These are phyloP conservation scores for Kingdonia uniflora DNA, from an alignment of 164 flowering plant genomes.

Conservation along the genomic window DNA sequence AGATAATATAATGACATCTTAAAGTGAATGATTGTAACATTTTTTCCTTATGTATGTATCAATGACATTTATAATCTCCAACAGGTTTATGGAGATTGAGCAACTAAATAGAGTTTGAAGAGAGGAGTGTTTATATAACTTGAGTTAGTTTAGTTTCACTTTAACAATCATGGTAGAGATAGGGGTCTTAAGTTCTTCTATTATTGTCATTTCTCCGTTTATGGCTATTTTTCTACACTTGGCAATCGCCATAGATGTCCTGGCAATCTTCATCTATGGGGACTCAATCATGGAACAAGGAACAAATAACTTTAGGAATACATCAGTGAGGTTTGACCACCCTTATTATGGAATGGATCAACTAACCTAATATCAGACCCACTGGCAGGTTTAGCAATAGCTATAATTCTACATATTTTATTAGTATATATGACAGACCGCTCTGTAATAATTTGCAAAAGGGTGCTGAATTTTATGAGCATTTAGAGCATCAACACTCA, in stretches of 20 bases:
- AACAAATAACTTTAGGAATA: constrained; percentile 29
- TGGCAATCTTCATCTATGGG: constrained; percentile 36
- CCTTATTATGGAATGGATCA: constrained; percentile 46
- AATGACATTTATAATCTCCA: too few relatives aligned
- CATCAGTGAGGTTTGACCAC: constrained; percentile 20
- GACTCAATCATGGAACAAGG: constrained; percentile 58
- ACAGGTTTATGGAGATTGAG: too few relatives aligned
- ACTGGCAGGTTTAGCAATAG: constrained; percentile 69
- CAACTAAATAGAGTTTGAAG: too few relatives aligned
- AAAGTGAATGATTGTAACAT: too few relatives aligned
- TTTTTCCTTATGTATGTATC: too few relatives aligned
- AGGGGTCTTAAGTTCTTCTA: background rate
- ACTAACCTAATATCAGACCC: constrained; percentile 26
- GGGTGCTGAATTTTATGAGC: constrained; percentile 20
- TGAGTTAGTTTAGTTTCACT: too few relatives aligned
- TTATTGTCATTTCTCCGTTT: constrained; percentile 12
- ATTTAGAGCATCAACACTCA: constrained; percentile 10
- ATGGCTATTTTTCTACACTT: background rate
- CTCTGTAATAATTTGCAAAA: constrained; percentile 6
- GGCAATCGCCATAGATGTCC: constrained; percentile 11
- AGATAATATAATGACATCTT: too few relatives aligned
- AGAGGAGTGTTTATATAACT: too few relatives aligned
- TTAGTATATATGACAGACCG: constrained; percentile 17
- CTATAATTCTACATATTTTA: constrained; percentile 36
- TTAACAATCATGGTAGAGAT: background rate